These are phyloP conservation scores for Phytophthora cryptogea DNA, from an alignment of 352 stramenopile species.

Conservation along the genomic window DNA sequence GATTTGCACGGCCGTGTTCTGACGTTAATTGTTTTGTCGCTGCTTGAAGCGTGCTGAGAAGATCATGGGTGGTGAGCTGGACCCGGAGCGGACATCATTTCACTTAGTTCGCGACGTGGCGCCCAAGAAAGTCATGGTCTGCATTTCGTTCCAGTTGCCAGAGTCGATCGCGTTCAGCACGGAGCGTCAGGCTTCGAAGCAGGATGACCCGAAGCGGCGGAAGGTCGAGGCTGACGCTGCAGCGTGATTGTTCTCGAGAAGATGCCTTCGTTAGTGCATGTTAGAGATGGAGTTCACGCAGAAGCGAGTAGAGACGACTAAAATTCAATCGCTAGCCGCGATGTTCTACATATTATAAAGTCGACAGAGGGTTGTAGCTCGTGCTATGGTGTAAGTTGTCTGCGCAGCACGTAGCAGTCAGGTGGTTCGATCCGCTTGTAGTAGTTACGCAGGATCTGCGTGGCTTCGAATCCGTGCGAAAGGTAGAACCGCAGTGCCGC, in stretches of 20 bases:
- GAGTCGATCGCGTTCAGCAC: slow-evolving; percentile 64
- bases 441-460: slow-evolving; percentile 92
- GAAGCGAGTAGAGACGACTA: neutral
- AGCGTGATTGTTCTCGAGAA: slow-evolving; percentile 9
- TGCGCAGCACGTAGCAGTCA: slow-evolving; percentile 92
- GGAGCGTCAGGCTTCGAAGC: slow-evolving; percentile 41
- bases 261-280: slow-evolving; percentile 2
- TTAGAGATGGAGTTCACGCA: slow-evolving; percentile 12
- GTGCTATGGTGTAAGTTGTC: slow-evolving; percentile 40
- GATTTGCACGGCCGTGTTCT: neutral
- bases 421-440: slow-evolving; percentile 94
- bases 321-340: slow-evolving; percentile 11
- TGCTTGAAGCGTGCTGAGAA: slow-evolving; percentile 59
- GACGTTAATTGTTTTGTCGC: slow-evolving; percentile 14
- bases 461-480: slow-evolving; percentile 86
- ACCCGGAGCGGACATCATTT: slow-evolving; percentile 50
- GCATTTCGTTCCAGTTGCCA: slow-evolving; percentile 94
- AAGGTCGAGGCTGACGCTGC: slow-evolving; percentile 37
- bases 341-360: slow-evolving; percentile 16
- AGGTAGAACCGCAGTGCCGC: slow-evolving; percentile 93
- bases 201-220: slow-evolving; percentile 54
- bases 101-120: slow-evolving; percentile 95
- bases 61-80: slow-evolving; percentile 68
- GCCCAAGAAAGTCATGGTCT: slow-evolving; percentile 98
- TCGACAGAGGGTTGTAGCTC: no score